Evolutionary conservation across 2,329 filamentous ascomycete species (phyloP), one percentile per base, ranked within the genome.

Genomic region (Talaromyces funiculosus): DNA sequence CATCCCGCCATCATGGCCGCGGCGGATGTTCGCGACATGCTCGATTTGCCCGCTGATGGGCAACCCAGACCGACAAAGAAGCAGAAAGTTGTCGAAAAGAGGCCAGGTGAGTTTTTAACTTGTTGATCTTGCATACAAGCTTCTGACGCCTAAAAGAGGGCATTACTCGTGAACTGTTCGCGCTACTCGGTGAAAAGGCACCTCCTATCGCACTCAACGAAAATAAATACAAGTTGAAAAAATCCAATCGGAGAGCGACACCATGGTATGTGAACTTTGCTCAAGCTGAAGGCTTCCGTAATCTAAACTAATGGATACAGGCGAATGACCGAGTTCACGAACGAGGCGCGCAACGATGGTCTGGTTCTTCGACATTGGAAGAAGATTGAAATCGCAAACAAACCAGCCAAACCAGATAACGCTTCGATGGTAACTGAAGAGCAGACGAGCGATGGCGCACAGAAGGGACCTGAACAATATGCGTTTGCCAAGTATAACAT

Each of bases 401-500:
- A 70, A 64, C 65, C 69, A 59, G 66, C 72, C 35, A 43, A 38
- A 45, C 64, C 73, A 40, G 77, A 80, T n/a, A 69, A 65, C 16
- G 62, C 67, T 53, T 67, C 68, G 61, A 70, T 75, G 69, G 75
- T 78, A 16, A 67, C 67, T 53, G 72, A 77, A 54, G 71, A 71
- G 37, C 74, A 74, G n/a, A 67, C 70, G n/a, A 72, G 74, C 47
- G 66, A 76, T 67, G 68, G 72, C 6, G 60, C 68, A 3, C 63
- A 68, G 0, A 71, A 73, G 38, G 63, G 68, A 10, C 62, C 64
- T 53, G 78, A 82, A 64, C 78, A 80, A 64, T 83, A 82, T 63
- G 71, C 80, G 2, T 97, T 94, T 75, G 86, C 90, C 53, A 96
- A 93, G 71, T 97, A 89, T 81, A 95, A 97, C 71, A 86, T 96